Evolutionary conservation across 78 protist species (phyloP).

Genomic region (Dictyostelium discoideum): dicty_2.7 NC_007088.5:6886501-6887000

Average conservation of each 20-base stretch:
- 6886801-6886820: conserved; percentile 32
- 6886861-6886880: conserved; percentile 27
- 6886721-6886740: background rate
- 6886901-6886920: background rate
- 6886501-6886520: background rate
- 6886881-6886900: conserved; percentile 23
- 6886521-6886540: background rate
- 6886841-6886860: background rate
- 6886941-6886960: background rate
- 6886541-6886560: background rate
- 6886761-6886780: conserved; percentile 67
- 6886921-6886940: background rate
- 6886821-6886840: background rate
- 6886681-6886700: background rate
- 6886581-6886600: background rate
- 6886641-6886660: background rate
- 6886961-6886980: background rate
- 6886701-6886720: background rate
- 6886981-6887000: background rate
- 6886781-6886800: conserved; percentile 51
- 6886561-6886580: background rate
- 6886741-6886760: conserved; percentile 50
- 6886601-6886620: background rate
- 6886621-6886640: background rate
- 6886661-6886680: background rate